These are phyloP conservation scores for Asclepias syriaca DNA, from an alignment of 257 asterid species.

Conservation along the genomic window DNA sequence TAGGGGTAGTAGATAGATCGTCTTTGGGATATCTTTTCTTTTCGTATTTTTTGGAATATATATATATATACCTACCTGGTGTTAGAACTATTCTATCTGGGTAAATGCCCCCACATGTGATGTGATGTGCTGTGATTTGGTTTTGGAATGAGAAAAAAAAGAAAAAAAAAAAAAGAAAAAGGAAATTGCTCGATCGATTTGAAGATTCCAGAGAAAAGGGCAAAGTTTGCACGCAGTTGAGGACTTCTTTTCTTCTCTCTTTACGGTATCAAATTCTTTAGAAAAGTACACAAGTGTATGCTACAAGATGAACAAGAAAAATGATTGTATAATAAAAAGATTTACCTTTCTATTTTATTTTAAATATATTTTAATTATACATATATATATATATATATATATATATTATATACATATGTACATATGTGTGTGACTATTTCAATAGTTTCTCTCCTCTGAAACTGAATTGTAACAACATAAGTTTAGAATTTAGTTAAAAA, in stretches of 20 bases:
- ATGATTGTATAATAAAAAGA: too few species aligned
- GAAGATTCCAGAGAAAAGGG: not conserved
- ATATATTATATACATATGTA: too few species aligned
- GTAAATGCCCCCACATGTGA: not conserved
- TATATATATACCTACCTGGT: not conserved
- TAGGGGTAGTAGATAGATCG: constrained; percentile 44
- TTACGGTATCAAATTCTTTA: not conserved
- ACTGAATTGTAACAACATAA: not conserved
- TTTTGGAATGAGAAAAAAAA: not conserved
- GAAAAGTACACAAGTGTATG: too few species aligned
- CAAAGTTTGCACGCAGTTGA: not conserved
- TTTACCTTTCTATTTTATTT: too few species aligned
- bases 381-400: too few species aligned
- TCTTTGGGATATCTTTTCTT: not conserved
- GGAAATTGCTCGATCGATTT: not conserved
- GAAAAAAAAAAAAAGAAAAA: too few species aligned
- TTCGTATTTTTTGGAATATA: not conserved
- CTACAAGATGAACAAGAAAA: too few species aligned
- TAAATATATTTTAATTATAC: too few species aligned
- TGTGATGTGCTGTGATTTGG: not conserved
- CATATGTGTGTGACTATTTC: not conserved
- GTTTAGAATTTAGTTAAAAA: not conserved
- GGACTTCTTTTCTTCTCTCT: not conserved
- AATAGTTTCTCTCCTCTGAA: not conserved
- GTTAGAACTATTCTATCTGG: not conserved